phyloP scores from a whole-genome alignment of 108 stramenopile genomes.

The Cyclotella cryptica region DNA sequence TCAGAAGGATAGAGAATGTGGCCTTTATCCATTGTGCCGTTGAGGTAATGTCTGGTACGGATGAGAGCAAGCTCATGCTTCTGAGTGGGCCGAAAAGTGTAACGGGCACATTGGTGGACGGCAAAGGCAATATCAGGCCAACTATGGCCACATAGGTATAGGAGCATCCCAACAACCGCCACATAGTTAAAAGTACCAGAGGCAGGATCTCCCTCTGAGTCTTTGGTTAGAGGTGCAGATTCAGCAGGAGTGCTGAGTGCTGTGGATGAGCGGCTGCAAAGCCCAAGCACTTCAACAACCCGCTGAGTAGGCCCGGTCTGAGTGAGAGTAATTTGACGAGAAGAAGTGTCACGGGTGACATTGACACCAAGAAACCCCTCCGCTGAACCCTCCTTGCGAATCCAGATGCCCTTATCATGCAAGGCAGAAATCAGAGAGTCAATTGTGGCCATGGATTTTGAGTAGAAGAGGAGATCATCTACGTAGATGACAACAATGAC shows the following conservation, averaged over 20 bases:
- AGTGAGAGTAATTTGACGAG: conserved; percentile 34
- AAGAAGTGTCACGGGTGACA: conserved; percentile 24
- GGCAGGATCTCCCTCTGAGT: conserved; percentile 5
- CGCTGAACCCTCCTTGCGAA: background rate
- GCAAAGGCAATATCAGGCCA: conserved; percentile 56
- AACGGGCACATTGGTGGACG: conserved; percentile 37
- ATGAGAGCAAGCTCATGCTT: conserved; percentile 6
- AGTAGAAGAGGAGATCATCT: background rate
- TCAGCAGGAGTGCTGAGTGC: background rate
- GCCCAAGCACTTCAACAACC: conserved; percentile 39
- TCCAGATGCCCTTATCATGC: background rate
- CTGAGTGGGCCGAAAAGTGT: conserved; percentile 1
- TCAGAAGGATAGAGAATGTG: conserved; percentile 31
- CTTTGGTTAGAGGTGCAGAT: conserved; percentile 22
- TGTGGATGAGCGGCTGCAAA: background rate
- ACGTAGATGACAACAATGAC: conserved; percentile 3
- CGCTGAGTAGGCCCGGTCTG: conserved; percentile 47
- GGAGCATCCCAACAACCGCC: conserved; percentile 51
- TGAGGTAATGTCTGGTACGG: background rate
- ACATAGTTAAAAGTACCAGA: conserved; percentile 17
- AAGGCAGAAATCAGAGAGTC: background rate
- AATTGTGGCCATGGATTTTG: background rate
- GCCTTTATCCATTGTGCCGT: conserved; percentile 24
- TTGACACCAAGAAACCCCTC: conserved; percentile 52
- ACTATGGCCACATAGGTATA: conserved; percentile 51